phyloP scores from a whole-genome alignment of 176 grass and related monocot species.

The Triticum monococcum region DNA sequence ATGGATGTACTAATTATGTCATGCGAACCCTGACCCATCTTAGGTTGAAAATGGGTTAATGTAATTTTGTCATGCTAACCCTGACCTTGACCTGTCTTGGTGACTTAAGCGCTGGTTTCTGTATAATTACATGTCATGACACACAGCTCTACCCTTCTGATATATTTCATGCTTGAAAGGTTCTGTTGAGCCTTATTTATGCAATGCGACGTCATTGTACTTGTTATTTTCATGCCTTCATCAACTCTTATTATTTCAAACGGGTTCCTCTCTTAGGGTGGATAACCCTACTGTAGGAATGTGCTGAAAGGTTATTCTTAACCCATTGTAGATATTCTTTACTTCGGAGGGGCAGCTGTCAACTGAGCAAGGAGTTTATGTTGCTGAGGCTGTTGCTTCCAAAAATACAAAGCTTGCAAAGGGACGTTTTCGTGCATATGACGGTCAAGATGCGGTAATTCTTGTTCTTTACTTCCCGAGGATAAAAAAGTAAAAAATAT shows the following conservation, averaged over 20 bases:
- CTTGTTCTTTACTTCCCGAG: slow-evolving; percentile 16
- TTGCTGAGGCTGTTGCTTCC: slow-evolving; percentile 70
- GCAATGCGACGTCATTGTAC: not conserved
- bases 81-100: not conserved
- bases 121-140: not conserved
- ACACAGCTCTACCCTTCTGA: not conserved
- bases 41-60: not conserved
- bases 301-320: slow-evolving; percentile 28
- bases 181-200: slow-evolving; percentile 7
- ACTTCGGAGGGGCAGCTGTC: slow-evolving; percentile 84
- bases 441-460: slow-evolving; percentile 69
- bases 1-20: not conserved
- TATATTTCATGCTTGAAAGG: slow-evolving; percentile 15
- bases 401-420: slow-evolving; percentile 90
- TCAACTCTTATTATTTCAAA: slow-evolving; percentile 5
- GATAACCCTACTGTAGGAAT: slow-evolving; percentile 9
- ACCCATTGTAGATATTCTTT: slow-evolving; percentile 71
- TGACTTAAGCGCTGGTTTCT: not conserved
- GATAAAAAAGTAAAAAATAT: not conserved
- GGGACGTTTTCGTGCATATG: slow-evolving; percentile 86
- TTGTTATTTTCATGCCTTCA: slow-evolving; percentile 29
- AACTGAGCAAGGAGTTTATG: slow-evolving; percentile 87
- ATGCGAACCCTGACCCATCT: not conserved
- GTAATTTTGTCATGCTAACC: not conserved
- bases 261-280: not conserved